Conservation (phyloP, 2,329 filamentous ascomycete species). For the Colletotrichum shisoi region DNA sequence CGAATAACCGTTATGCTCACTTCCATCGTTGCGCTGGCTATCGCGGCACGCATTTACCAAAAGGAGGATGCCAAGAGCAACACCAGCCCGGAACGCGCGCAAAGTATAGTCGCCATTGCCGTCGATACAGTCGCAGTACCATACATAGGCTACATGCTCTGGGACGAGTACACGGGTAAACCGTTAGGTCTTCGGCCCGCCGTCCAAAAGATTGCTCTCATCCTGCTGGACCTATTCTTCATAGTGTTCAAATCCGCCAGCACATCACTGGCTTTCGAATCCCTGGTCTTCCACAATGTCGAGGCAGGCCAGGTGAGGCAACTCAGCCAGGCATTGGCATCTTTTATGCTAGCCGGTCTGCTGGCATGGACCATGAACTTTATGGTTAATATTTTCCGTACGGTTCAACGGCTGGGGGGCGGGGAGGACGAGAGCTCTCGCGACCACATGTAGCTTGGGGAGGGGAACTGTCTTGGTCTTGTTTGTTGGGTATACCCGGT, state of each 20-base stretch:
- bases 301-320: constrained; percentile 49
- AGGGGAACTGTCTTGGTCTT: constrained; percentile 1
- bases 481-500: constrained; percentile 35
- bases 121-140: constrained; percentile 89
- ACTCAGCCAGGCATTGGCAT: constrained; percentile 72
- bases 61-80: constrained; percentile 58
- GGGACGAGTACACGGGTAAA: constrained; percentile 94
- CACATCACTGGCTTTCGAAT: constrained; percentile 86
- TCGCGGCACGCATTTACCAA: constrained; percentile 78
- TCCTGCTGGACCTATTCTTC: constrained; percentile 92
- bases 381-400: constrained; percentile 80
- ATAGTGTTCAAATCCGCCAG: constrained; percentile 98
- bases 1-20: constrained; percentile 84
- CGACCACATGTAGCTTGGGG: constrained; percentile 30
- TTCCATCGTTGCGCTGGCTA: constrained; percentile 79
- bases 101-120: constrained; percentile 85
- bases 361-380: constrained; percentile 93
- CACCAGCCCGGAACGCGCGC: constrained; percentile 67
- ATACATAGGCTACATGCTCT: constrained; percentile 93
- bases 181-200: constrained; percentile 86
- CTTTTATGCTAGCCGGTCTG: constrained; percentile 80
- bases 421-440: constrained; percentile 53
- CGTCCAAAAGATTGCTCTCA: constrained; percentile 84
- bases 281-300: constrained; percentile 68
- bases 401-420: constrained; percentile 68